Evolutionary conservation across 2,329 filamentous ascomycete species (phyloP), one percentile per base, ranked within the genome.

Genomic region (Alternaria triticimaculans): DNA sequence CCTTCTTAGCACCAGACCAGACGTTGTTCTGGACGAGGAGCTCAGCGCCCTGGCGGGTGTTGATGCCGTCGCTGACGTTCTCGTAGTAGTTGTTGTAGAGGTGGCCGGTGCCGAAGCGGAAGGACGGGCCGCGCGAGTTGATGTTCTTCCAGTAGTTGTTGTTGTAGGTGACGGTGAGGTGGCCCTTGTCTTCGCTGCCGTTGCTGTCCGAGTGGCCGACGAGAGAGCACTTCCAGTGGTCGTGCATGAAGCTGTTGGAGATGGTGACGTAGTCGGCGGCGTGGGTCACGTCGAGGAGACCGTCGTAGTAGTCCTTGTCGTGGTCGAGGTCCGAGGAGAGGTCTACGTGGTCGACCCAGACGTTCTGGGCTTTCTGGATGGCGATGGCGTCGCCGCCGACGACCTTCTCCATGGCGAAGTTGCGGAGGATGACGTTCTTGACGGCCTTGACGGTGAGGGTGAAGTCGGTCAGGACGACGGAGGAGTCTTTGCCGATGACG

Each of bases 301-400:
- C 89, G 60, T 92, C 90, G 74, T 90, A 91, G 81, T 86, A 90
- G 81, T 92, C 88, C 81, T 92, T 92, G 82, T 84, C 87, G 74
- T 87, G 82, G 70, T 84, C 81, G 33, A 76, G 74, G 79, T 90
- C 85, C 23, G 87, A 88, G 5, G 85, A 88, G 21, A 92, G 83
- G 67, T 92, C 89, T 75, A 84, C 84, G 81, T 91, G 89, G 80
- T 92, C 89, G 54, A 92, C 81, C 90, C 90, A 92, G 26, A 89
- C 81, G 58, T 86, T 85, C 5, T 74, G 82, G 2, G 82, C 79
- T 3, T 74, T 71, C 64, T 87, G 82, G 4, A 87, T 80, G 3
- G 82, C 82, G 57, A 89, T 81, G 43, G 84, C 82, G 73, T 89
- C 87, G 41, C 84, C 84, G 30, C 81, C 79, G 11, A 80, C 78